Conservation (phyloP, 129 eudicot species). For the Smallanthus sonchifolius region DNA sequence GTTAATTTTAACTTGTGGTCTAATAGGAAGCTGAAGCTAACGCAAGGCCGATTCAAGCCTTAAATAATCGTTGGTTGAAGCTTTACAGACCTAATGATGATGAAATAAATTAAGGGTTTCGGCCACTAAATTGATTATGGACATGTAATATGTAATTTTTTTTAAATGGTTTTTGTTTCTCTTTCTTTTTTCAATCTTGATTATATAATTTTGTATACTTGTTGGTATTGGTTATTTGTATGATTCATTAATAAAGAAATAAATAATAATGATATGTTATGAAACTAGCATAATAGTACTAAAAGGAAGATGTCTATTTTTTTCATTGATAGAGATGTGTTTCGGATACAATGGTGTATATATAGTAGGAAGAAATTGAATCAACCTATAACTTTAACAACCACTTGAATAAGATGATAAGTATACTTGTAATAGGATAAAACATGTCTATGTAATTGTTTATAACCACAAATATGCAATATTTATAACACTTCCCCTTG, state of each 20-base stretch:
- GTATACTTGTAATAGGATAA: too few species aligned
- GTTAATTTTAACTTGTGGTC: background rate
- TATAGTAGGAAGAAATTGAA: too few species aligned
- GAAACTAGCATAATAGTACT: too few species aligned
- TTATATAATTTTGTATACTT: background rate
- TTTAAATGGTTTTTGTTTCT: background rate
- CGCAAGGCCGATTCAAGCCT: background rate
- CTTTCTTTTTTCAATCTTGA: background rate
- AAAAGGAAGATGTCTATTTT: too few species aligned
- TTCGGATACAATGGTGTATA: too few species aligned
- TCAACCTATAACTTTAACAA: too few species aligned
- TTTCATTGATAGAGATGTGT: too few species aligned
- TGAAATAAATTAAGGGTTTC: background rate
- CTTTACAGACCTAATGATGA: background rate
- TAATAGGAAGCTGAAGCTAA: constrained; percentile 12
- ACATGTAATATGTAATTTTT: background rate
- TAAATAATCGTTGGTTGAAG: background rate
- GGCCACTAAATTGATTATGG: background rate
- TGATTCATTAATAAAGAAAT: background rate
- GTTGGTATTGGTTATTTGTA: background rate
- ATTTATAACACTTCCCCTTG: too few species aligned
- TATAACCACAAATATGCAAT: too few species aligned
- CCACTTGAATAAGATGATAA: too few species aligned
- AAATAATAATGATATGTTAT: background rate
- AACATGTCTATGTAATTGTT: too few species aligned